Evolutionary conservation across 495 filamentous ascomycete species (phyloP).

Genomic region (Viridothelium virens): DNA sequence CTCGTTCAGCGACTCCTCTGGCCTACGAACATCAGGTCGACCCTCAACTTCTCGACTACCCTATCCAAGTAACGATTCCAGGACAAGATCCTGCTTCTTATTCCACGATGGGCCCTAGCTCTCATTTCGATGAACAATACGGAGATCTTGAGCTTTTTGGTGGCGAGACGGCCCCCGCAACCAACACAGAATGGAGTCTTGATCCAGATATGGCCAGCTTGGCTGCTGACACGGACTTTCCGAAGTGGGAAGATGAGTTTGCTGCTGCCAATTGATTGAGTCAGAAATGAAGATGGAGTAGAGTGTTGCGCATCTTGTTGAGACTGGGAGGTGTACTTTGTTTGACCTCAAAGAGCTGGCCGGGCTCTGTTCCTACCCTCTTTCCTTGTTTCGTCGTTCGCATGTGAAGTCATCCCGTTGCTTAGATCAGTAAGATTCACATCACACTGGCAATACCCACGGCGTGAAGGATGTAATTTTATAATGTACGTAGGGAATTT

Average conservation of each 20-base stretch:
- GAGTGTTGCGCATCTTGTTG: not conserved
- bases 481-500: not conserved
- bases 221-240: slow-evolving; percentile 1
- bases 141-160: slow-evolving; percentile 7
- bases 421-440: slow-evolving; percentile 7
- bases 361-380: not conserved
- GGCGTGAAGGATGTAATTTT: not conserved
- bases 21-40: slow-evolving; percentile 35
- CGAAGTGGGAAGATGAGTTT: not conserved
- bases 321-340: not conserved
- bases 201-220: not conserved
- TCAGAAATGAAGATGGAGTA: not conserved
- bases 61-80: not conserved
- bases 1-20: slow-evolving; percentile 23
- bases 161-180: not conserved
- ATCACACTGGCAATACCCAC: not conserved
- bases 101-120: not conserved
- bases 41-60: slow-evolving; percentile 18
- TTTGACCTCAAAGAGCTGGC: not conserved
- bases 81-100: not conserved
- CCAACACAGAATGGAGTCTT: not conserved
- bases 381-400: not conserved
- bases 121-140: slow-evolving; percentile 1
- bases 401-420: not conserved
- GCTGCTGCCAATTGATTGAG: not conserved